Conservation (phyloP, 371 early-diverging fungal genomes). For the Apophysomyces trapeziformis region DNA sequence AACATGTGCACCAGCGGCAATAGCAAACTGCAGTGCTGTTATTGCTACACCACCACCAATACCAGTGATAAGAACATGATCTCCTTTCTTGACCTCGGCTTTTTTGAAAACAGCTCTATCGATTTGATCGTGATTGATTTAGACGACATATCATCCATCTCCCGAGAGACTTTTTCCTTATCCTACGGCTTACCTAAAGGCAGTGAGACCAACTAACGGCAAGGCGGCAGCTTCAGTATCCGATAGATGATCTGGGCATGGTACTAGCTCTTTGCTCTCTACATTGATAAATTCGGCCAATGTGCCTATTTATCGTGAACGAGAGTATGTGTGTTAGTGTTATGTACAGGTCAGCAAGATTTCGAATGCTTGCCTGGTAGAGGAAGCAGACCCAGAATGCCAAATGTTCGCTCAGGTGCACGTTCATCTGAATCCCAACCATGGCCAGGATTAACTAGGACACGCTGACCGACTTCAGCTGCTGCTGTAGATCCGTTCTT, state of each 20-base stretch:
- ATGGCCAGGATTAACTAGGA: slow-evolving; percentile 58
- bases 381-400: slow-evolving; percentile 63
- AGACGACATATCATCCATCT: background rate
- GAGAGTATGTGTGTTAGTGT: background rate
- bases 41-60: slow-evolving; percentile 82
- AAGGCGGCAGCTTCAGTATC: slow-evolving; percentile 69
- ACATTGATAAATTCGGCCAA: slow-evolving; percentile 62
- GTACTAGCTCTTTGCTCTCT: slow-evolving; percentile 51
- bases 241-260: slow-evolving; percentile 64
- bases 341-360: background rate
- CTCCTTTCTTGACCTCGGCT: slow-evolving; percentile 56
- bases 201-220: slow-evolving; percentile 75
- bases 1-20: slow-evolving; percentile 74
- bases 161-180: background rate
- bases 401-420: slow-evolving; percentile 63
- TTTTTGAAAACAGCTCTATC: slow-evolving; percentile 62
- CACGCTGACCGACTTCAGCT: slow-evolving; percentile 42
- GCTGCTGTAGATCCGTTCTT: slow-evolving; percentile 12
- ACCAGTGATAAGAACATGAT: slow-evolving; percentile 73
- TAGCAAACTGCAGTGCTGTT: slow-evolving; percentile 68
- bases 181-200: slow-evolving; percentile 46
- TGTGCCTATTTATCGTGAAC: slow-evolving; percentile 43
- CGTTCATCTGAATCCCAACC: slow-evolving; percentile 65
- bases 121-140: no score
- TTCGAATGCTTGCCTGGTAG: slow-evolving; percentile 35